Base-by-base conservation (phyloP, 73 alveolate genomes). In the Effrenium voratum region DNA sequence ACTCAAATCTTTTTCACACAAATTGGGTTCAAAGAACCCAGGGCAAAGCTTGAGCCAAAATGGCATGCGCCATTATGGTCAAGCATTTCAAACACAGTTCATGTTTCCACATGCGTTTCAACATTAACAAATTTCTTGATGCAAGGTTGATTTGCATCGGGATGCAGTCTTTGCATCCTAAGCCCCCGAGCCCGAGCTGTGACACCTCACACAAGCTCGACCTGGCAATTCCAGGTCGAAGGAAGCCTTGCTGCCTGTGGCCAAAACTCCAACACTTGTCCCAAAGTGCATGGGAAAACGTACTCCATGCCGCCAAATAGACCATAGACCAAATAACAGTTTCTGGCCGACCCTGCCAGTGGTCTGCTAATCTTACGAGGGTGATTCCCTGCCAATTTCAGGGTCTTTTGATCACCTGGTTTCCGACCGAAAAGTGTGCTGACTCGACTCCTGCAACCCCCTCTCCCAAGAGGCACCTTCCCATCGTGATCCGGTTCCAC, bases 401-500 rank as follows among this genome's bases (percentile, higher is more conserved):
- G 49, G 38, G 82, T 47, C 82, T 32, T 36, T 28, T 2, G 6
- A 30, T 47, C 49, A 72, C 46, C n/a, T 36, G 24, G 40, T 72
- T 47, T 36, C 24, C 30, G 49, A 47, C 49, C 82, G 82, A 30
- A 72, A 6, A 47, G 38, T 30, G 82, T 36, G 49, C 46, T 16
- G 49, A 28, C 57, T 0, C 52, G 59, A n/a, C 49, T 72, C 8
- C 52, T 2, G 32, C 50, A 19, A 36, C 5, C 77, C 28, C 36
- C 50, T 36, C 5, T 8, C 30, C 36, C 83, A 72, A 13, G 5
- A 13, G 57, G 8, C 16, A 43, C 92, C 92, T 81, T 81, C 92
- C 92, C 92, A 81, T 81, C 92, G 32, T 81, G 92, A 47, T 81
- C 92, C 24, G 92, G 50, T 46, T 81, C 46, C 30, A 81, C 36